A percentile compares a stretch with the other conserved stretches of the same genome.
Evolutionary conservation across 495 filamentous ascomycete genomes (phyloP).

Genomic region (Bacidia rubella): DNA sequence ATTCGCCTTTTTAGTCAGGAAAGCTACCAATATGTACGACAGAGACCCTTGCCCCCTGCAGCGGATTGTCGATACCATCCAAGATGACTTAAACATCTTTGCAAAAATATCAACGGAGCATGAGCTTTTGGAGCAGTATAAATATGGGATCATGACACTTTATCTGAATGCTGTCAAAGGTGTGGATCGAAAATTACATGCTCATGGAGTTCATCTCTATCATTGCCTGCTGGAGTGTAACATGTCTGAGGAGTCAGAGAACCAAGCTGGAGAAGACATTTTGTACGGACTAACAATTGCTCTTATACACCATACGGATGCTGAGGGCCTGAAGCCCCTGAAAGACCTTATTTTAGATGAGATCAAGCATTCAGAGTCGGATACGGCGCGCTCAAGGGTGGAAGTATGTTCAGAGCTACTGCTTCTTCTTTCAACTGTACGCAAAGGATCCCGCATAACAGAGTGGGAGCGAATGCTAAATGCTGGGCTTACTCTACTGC

Average conservation of each 20-base stretch:
- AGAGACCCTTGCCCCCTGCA: slow-evolving; percentile 55
- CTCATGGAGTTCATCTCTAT: slow-evolving; percentile 60
- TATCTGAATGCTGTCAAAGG: slow-evolving; percentile 81
- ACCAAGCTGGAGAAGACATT: slow-evolving; percentile 41
- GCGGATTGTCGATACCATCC: slow-evolving; percentile 51
- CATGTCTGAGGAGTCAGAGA: slow-evolving; percentile 30
- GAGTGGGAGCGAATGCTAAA: slow-evolving; percentile 58
- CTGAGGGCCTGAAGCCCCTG: slow-evolving; percentile 48
- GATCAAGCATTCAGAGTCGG: slow-evolving; percentile 20
- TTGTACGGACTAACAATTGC: slow-evolving; percentile 61
- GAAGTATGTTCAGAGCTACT: slow-evolving; percentile 47
- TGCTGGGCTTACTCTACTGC: slow-evolving; percentile 40
- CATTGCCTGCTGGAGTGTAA: slow-evolving; percentile 43
- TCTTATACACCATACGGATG: slow-evolving; percentile 65
- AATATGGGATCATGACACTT: slow-evolving; percentile 78
- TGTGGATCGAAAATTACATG: slow-evolving; percentile 65
- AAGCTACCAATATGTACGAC: slow-evolving; percentile 61
- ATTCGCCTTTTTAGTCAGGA: slow-evolving; percentile 83
- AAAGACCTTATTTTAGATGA: slow-evolving; percentile 43
- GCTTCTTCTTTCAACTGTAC: slow-evolving; percentile 53
- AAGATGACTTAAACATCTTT: slow-evolving; percentile 47
- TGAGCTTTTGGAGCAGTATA: slow-evolving; percentile 43
- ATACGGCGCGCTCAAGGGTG: slow-evolving; percentile 25
- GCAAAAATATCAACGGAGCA: slow-evolving; percentile 35
- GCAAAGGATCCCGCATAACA: slow-evolving; percentile 60